Base-by-base conservation (phyloP, 1,284 basidiomycete species). In the Pascua sp. region DNA sequence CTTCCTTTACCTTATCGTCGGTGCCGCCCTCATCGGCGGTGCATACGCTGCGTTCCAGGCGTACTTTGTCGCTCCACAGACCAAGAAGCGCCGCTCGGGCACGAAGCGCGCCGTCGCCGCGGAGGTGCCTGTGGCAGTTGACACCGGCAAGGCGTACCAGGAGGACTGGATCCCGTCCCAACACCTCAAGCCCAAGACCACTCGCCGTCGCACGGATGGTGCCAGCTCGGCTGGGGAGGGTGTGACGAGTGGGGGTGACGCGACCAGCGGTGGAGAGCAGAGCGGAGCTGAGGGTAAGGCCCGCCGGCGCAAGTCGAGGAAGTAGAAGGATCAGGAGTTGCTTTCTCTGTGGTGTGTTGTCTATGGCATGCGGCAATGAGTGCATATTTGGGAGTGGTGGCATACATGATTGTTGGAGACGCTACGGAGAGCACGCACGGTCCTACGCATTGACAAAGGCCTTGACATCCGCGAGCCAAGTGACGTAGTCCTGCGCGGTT, bases 131-230 rank as follows among this genome's bases (percentile, higher is more conserved):
- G 79, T 84, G 11, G 83, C 86, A n/a, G 81, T 82, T 39, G 80
- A 82, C 46, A 77, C 82, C 5, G 82, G 83, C 44, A 86, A 85
- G n/a, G 84, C 85, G 57, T 92, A 92, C 67, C 85, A 91, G 68
- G 90, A 93, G 71, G 90, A 93, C 69, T 94, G 91, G 91, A 93
- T 94, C 67, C 91, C 91, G 15, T 87, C 86, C 65, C 87, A 90
- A 67, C 90, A 92, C 67, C 78, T 91, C 62, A 88, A 85, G 79
- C 87, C 84, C 79, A 88, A 56, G 64, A 49, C 49, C 54, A 47
- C 24, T 32, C 24, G 24, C 24, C 24, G 24, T 32, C 24, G 24
- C 24, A 32, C 24, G 4, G 24, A 32, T 32, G 24, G 24, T 7
- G 24, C 38, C n/a, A 65, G 63, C 38, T 63, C 63, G 24, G 70